These are phyloP conservation scores for Fusarium albosuccineum DNA, from an alignment of 2,329 filamentous ascomycete species.

Conservation along the genomic window DNA sequence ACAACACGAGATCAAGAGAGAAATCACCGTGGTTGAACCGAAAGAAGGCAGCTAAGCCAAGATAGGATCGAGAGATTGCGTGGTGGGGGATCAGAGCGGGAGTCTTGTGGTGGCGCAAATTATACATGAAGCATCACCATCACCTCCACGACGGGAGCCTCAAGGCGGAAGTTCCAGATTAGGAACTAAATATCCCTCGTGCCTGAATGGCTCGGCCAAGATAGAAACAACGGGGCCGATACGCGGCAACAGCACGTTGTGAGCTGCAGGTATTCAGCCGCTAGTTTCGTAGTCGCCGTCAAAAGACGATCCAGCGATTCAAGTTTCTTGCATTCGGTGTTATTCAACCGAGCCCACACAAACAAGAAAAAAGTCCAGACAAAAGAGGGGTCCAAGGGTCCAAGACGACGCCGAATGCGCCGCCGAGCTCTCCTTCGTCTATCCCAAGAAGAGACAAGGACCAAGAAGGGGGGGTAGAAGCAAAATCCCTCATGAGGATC, in stretches of 20 bases:
- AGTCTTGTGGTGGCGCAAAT: constrained; percentile 24
- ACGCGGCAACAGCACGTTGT: constrained; percentile 31
- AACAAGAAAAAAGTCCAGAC: constrained; percentile 27
- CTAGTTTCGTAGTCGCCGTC: constrained; percentile 39
- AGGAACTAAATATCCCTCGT: constrained; percentile 11
- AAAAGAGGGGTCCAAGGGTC: constrained; percentile 38
- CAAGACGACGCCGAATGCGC: constrained; percentile 35
- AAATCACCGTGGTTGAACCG: constrained; percentile 27
- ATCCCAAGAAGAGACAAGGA: constrained; percentile 37
- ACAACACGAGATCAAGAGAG: constrained; percentile 1
- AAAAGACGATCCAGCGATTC: constrained; percentile 22
- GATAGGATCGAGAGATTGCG: constrained; percentile 25
- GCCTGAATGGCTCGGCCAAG: background rate
- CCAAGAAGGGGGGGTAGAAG: constrained; percentile 17
- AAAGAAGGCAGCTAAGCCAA: constrained; percentile 21
- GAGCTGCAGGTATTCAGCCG: constrained; percentile 23
- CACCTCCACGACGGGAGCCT: background rate
- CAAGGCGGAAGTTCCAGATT: constrained; percentile 32
- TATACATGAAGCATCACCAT: constrained; percentile 21
- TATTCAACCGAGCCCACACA: constrained; percentile 37
- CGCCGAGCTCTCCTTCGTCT: constrained; percentile 34
- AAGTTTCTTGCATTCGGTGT: constrained; percentile 38
- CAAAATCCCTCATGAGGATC: constrained; percentile 44
- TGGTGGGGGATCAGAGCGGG: background rate
- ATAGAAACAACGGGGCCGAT: constrained; percentile 24